A percentile compares a stretch with the other conserved stretches of the same genome.
Evolutionary conservation across 805 yeast species (phyloP).

Genomic region (Metschnikowia sp.): DNA sequence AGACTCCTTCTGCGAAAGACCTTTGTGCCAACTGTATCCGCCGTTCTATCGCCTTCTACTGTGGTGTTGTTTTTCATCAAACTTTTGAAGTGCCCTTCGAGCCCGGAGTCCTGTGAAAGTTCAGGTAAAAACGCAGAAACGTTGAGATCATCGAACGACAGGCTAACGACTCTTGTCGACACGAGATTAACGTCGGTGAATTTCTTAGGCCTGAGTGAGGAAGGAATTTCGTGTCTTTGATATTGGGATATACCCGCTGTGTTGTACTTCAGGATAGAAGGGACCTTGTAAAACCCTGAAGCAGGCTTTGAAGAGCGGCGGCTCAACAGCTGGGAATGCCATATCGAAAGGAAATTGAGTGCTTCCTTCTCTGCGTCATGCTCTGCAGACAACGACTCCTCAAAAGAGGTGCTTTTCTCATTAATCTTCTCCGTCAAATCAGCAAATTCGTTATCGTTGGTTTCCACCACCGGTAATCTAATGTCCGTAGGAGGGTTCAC

Average conservation of each 20-base stretch:
- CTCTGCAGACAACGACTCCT: constrained; percentile 42
- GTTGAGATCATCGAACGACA: constrained; percentile 40
- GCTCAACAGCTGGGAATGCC: constrained; percentile 37
- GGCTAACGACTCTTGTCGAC: constrained; percentile 41
- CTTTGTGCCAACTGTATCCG: neutral
- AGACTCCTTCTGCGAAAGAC: constrained; percentile 19
- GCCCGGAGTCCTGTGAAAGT: constrained; percentile 46
- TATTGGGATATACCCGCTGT: constrained; percentile 13
- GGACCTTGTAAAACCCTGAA: constrained; percentile 12
- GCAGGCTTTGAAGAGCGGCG: constrained; percentile 6
- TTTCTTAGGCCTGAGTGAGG: constrained; percentile 25
- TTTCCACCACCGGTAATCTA: constrained; percentile 40
- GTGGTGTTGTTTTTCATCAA: constrained; percentile 14
- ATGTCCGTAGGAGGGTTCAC: constrained; percentile 30
- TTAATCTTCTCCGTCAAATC: constrained; percentile 32
- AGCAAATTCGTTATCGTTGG: constrained; percentile 38
- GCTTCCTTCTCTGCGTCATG: constrained; percentile 31
- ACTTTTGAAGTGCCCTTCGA: constrained; percentile 41
- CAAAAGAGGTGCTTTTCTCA: constrained; percentile 23
- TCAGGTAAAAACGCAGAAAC: constrained; percentile 45
- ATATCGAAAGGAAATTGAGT: constrained; percentile 34
- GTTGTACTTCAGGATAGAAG: constrained; percentile 14
- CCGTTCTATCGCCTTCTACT: neutral
- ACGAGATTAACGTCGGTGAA: constrained; percentile 42
- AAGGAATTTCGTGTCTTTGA: constrained; percentile 23